Evolutionary conservation across 2,329 filamentous ascomycete genomes (phyloP).

Genomic region (Microdochium nivale): DNA sequence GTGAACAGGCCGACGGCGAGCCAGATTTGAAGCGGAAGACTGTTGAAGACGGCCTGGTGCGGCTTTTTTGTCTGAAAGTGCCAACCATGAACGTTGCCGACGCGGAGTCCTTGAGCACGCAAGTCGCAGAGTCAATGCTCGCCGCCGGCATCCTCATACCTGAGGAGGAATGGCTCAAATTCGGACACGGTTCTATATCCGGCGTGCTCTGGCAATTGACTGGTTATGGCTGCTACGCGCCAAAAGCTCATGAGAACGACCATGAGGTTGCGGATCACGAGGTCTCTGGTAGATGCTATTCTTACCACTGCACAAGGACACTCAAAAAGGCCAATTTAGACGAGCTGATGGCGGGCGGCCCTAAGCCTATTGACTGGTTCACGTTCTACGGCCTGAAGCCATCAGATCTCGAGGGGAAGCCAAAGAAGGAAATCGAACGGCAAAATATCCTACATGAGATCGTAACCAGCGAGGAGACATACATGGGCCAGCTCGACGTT

Average conservation of each 20-base stretch:
- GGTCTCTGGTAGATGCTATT: constrained; percentile 75
- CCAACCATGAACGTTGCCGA: constrained; percentile 98
- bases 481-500: constrained; percentile 82
- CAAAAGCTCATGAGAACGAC: constrained; percentile 63
- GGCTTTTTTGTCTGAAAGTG: constrained; percentile 87
- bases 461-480: constrained; percentile 84
- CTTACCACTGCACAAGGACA: constrained; percentile 86
- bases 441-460: constrained; percentile 96
- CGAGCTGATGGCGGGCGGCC: constrained; percentile 58
- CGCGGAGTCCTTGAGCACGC: constrained; percentile 75
- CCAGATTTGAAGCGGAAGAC: constrained; percentile 77
- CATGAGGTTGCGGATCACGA: constrained; percentile 30
- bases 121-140: constrained; percentile 74
- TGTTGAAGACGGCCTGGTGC: constrained; percentile 79
- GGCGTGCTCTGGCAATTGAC: constrained; percentile 93
- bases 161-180: constrained; percentile 97
- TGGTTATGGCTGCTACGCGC: constrained; percentile 82
- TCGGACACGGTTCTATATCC: constrained; percentile 69
- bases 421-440: constrained; percentile 82
- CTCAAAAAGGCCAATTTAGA: constrained; percentile 89
- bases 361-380: constrained; percentile 75
- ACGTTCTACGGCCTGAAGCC: constrained; percentile 80
- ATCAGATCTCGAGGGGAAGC: constrained; percentile 60
- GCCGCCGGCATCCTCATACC: constrained; percentile 67
- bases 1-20: constrained; percentile 83